phyloP scores from a whole-genome alignment of 2,329 filamentous ascomycete species.

The Neocucurbitaria cava region DNA sequence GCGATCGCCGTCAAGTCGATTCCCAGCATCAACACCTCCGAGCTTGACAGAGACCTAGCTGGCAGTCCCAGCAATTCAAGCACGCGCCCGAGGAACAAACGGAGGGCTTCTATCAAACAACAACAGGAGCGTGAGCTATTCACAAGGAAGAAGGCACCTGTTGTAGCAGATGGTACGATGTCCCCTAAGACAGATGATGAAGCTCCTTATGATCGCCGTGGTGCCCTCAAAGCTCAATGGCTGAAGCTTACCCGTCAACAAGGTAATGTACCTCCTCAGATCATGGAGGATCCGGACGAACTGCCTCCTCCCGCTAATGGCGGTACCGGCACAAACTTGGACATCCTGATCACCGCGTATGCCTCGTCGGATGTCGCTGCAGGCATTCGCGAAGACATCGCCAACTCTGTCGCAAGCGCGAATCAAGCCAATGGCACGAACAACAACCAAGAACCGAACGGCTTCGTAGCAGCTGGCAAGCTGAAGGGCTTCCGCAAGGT shows the following conservation, averaged over 20 bases:
- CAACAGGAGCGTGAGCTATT: slow-evolving; percentile 91
- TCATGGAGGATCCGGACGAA: slow-evolving; percentile 73
- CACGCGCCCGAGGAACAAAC: slow-evolving; percentile 70
- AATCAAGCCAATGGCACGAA: slow-evolving; percentile 71
- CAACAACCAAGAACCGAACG: slow-evolving; percentile 61
- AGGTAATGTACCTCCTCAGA: slow-evolving; percentile 63
- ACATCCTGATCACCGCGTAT: slow-evolving; percentile 79
- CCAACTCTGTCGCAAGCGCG: slow-evolving; percentile 69
- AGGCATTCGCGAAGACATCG: slow-evolving; percentile 79
- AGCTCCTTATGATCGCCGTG: slow-evolving; percentile 59
- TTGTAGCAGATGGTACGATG: slow-evolving; percentile 55
- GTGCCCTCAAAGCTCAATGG: slow-evolving; percentile 63
- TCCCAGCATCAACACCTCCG: slow-evolving; percentile 79
- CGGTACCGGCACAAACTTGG: slow-evolving; percentile 75
- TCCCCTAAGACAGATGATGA: slow-evolving; percentile 72
- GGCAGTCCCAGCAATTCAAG: slow-evolving; percentile 68
- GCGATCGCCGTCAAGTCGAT: slow-evolving; percentile 89
- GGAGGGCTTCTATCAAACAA: slow-evolving; percentile 80
- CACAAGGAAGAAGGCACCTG: slow-evolving; percentile 75
- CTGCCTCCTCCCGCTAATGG: slow-evolving; percentile 64
- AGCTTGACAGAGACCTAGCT: slow-evolving; percentile 66
- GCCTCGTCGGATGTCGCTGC: slow-evolving; percentile 77
- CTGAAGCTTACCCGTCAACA: slow-evolving; percentile 64
- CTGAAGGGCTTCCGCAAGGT: slow-evolving; percentile 84
- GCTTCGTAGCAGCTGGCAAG: slow-evolving; percentile 63